These are phyloP conservation scores for Stachybotrys echinatus DNA, from an alignment of 2,329 filamentous ascomycete genomes.

Conservation along the genomic window DNA sequence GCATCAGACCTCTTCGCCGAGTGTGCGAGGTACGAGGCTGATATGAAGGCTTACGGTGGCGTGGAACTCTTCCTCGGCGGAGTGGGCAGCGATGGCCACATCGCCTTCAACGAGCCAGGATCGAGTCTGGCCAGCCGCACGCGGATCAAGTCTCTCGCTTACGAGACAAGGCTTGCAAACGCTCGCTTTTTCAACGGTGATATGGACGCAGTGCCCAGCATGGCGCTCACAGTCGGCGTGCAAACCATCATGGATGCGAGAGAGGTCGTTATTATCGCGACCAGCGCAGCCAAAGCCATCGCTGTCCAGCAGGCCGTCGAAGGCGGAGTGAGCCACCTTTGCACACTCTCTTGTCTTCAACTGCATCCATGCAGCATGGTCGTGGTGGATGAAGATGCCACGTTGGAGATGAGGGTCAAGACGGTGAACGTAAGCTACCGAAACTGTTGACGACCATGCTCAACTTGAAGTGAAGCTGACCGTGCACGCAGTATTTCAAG, in stretches of 20 bases:
- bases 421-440: conserved; percentile 45
- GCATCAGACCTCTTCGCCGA: conserved; percentile 63
- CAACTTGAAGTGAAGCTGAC: not conserved
- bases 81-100: conserved; percentile 73
- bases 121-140: conserved; percentile 66
- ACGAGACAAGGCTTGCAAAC: conserved; percentile 73
- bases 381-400: conserved; percentile 70
- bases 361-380: conserved; percentile 68
- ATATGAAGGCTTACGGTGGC: conserved; percentile 62
- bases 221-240: conserved; percentile 25
- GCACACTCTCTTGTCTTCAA: conserved; percentile 70
- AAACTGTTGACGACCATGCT: too few species aligned
- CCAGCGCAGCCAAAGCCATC: conserved; percentile 66
- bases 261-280: conserved; percentile 70
- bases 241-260: conserved; percentile 24
- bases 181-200: conserved; percentile 49
- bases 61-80: conserved; percentile 75
- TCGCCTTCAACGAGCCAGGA: conserved; percentile 78
- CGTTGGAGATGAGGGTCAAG: conserved; percentile 58
- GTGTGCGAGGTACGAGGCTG: conserved; percentile 67
- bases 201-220: conserved; percentile 11
- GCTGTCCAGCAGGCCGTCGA: conserved; percentile 70
- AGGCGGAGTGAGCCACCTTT: conserved; percentile 73
- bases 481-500: conserved; percentile 4
- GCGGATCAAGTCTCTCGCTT: conserved; percentile 71